These are phyloP conservation scores for Geotrichum fermentans DNA, from an alignment of 1,139 yeast species.

Conservation along the genomic window DNA sequence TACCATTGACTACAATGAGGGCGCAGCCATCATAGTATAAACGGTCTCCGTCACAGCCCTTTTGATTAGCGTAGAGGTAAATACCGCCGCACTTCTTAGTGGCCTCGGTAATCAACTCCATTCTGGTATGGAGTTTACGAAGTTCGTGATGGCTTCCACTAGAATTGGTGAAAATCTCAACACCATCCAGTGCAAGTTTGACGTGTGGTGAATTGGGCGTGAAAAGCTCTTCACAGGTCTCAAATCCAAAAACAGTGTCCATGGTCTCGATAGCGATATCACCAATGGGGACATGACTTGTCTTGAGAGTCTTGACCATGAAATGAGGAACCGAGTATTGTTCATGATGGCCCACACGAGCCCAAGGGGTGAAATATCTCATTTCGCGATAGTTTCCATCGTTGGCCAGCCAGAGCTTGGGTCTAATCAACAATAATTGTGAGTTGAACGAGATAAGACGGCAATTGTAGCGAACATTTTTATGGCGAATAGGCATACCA, in stretches of 20 bases:
- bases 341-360: conserved; percentile 69
- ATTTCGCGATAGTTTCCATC: conserved; percentile 97
- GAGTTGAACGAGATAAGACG: conserved; percentile 78
- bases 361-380: conserved; percentile 96
- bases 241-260: conserved; percentile 89
- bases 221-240: conserved; percentile 94
- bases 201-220: conserved; percentile 96
- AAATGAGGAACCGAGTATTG: conserved; percentile 63
- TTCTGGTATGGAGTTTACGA: conserved; percentile 77
- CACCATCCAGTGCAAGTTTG: conserved; percentile 88
- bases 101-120: conserved; percentile 83
- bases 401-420: conserved; percentile 87
- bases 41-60: conserved; percentile 98
- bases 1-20: conserved; percentile 84
- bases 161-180: conserved; percentile 90
- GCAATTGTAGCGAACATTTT: conserved; percentile 85
- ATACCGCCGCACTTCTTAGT: conserved; percentile 95
- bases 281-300: conserved; percentile 64
- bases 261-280: conserved; percentile 80
- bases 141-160: conserved; percentile 96
- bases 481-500: conserved; percentile 91
- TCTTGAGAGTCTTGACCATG: conserved; percentile 50
- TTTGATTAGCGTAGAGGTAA: conserved; percentile 87
- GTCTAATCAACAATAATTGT: conserved; percentile 75
- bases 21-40: conserved; percentile 97